Evolutionary conservation across 2,329 filamentous ascomycete genomes (phyloP).

Genomic region (Penicillium rolfsii): DNA sequence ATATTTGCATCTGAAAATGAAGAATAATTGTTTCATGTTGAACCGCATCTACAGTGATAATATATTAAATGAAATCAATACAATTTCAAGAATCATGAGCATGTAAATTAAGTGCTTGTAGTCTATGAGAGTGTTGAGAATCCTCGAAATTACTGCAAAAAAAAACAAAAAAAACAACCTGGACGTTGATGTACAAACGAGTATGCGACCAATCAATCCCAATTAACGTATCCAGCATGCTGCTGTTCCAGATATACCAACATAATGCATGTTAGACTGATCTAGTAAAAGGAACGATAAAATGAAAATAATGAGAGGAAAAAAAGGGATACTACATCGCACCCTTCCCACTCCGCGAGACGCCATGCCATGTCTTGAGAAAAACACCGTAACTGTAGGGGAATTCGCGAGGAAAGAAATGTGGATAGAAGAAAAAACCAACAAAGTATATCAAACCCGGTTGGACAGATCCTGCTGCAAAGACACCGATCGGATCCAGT

Average conservation of each 20-base stretch:
- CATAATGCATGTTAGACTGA: constrained; percentile 1
- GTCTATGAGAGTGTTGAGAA: neutral
- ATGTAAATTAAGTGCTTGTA: neutral
- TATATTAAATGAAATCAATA: neutral
- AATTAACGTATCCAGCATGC: neutral
- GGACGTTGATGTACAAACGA: constrained; percentile 10
- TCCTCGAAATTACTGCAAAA: neutral
- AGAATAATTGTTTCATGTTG: too few relatives aligned
- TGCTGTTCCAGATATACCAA: neutral
- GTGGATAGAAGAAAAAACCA: neutral
- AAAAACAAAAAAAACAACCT: neutral
- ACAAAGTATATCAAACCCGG: neutral
- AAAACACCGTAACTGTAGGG: constrained; percentile 26
- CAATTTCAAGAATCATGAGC: too few relatives aligned
- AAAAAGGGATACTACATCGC: constrained; percentile 15
- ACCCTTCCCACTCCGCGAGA: constrained; percentile 24
- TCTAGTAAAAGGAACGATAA: neutral
- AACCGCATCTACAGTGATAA: neutral
- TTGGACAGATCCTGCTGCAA: neutral
- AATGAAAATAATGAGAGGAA: constrained; percentile 4
- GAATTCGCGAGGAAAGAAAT: constrained; percentile 28
- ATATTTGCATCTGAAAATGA: neutral
- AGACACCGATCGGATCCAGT: constrained; percentile 1
- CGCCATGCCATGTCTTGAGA: constrained; percentile 27
- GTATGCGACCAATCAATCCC: neutral